phyloP scores from a whole-genome alignment of 768 basidiomycete genomes.

The Cystofilobasidium bisporidii region DNA sequence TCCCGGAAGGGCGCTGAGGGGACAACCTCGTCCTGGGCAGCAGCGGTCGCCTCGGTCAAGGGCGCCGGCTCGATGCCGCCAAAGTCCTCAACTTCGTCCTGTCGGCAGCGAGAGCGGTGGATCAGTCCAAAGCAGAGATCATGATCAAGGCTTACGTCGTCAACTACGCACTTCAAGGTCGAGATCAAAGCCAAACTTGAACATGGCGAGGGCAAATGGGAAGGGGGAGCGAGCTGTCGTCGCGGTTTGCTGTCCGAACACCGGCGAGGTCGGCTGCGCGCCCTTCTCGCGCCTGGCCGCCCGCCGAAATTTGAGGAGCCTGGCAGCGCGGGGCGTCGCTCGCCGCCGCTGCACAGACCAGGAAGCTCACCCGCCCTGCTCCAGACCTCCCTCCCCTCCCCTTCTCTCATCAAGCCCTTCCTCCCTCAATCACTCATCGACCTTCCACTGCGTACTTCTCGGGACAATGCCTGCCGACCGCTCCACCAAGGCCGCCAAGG shows the following conservation, averaged over 20 bases:
- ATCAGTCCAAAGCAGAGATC: too few species aligned
- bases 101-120: slow-evolving; percentile 30
- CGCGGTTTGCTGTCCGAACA: too few species aligned
- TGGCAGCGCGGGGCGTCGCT: too few species aligned
- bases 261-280: too few species aligned
- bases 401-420: not conserved
- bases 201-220: slow-evolving; percentile 42
- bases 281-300: too few species aligned
- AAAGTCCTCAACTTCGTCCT: slow-evolving; percentile 19
- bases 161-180: slow-evolving; percentile 43
- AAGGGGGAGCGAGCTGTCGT: not conserved
- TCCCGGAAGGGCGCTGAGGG: slow-evolving; percentile 17
- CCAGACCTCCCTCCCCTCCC: not conserved
- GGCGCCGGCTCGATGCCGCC: slow-evolving; percentile 3
- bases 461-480: slow-evolving; percentile 19
- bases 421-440: not conserved
- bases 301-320: not conserved
- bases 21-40: not conserved
- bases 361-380: not conserved
- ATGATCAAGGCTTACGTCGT: too few species aligned
- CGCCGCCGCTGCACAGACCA: too few species aligned
- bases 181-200: slow-evolving; percentile 63
- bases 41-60: not conserved
- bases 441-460: not conserved
- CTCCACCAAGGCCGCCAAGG: slow-evolving; percentile 1